Base-by-base conservation (phyloP, 2,329 filamentous ascomycete species). In the Tolypocladium ovalisporum region DNA sequence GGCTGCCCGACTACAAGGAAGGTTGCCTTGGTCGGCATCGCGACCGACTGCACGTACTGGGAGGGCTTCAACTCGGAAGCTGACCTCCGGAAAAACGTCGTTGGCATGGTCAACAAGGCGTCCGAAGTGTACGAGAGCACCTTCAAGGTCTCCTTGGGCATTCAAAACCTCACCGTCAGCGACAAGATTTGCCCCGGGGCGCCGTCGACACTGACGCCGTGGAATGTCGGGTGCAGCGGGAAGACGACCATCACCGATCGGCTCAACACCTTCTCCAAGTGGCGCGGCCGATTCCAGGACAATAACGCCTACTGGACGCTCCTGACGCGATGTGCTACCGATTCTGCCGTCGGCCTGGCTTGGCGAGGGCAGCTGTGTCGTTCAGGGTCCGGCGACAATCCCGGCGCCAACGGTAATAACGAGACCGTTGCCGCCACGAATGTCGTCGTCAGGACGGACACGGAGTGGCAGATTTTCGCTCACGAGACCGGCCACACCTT, bases 401-500 rank as follows among this genome's bases (percentile, higher is more conserved):
- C 79, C 47, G 64, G 61, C 34, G 74, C 73, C 32, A 76, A 76
- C 34, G 75, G 76, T 2, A 74, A 73, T 35, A 82, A 82, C 60
- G 88, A 94, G 71, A 89, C 85, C 1, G 88, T 96, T 35, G 86
- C 88, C 24, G 89, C 89, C 36, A 86, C 93, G 60, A 97, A 97
- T 68, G 89, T 99, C 1, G 90, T 99, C 27, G 86, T 94, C 32
- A 84, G 84, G 62, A 96, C 90, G 0, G 79, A 82, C 27, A 87
- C 84, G 3, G 92, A 96, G 69, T 97, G 93, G 93, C 91, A 97
- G 70, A 88, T 97, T 58, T 90, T 97, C 72, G 93, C 93, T 35
- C 93, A 97, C 69, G 93, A 97, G 72, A 86, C 87, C 3, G 93
- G 92, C 1, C 93, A 97, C 71, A 97, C 91, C 0, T 97, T 96